Evolutionary conservation across 768 basidiomycete genomes (phyloP).

Genomic region (Leccinum imitatum): DNA sequence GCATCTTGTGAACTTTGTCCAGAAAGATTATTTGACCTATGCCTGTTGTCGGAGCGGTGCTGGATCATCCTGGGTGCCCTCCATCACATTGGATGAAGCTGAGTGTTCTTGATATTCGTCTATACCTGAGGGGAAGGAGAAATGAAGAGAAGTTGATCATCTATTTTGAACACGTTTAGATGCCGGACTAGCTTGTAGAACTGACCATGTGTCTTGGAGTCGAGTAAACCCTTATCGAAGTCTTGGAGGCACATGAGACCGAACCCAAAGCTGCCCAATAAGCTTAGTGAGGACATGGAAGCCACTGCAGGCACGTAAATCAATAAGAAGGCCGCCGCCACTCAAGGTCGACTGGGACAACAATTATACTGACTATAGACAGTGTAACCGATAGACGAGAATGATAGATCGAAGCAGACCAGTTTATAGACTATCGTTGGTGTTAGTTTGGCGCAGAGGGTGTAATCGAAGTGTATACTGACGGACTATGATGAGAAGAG

Average conservation of each 20-base stretch:
- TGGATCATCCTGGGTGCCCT: constrained; percentile 42
- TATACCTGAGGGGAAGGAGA: constrained; percentile 40
- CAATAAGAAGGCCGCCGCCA: no score
- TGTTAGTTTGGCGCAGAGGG: neutral
- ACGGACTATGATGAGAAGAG: constrained; percentile 27
- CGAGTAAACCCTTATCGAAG: constrained; percentile 76
- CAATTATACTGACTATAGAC: constrained; percentile 65
- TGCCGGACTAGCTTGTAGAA: constrained; percentile 35
- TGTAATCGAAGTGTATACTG: constrained; percentile 7
- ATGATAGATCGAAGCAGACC: constrained; percentile 68
- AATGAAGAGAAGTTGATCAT: constrained; percentile 33
- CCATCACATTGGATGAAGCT: constrained; percentile 38
- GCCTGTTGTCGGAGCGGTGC: constrained; percentile 61
- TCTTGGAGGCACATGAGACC: constrained; percentile 78
- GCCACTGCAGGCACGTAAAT: constrained; percentile 48
- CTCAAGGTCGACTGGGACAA: neutral
- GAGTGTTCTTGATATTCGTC: constrained; percentile 46
- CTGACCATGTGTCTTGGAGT: constrained; percentile 77
- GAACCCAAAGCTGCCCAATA: constrained; percentile 23
- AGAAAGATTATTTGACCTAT: constrained; percentile 34
- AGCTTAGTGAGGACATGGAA: constrained; percentile 60
- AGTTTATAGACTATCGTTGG: constrained; percentile 69
- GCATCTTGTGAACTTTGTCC: no score
- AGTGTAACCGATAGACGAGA: constrained; percentile 71
- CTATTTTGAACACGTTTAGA: constrained; percentile 28